Evolutionary conservation across 208 protist genomes (phyloP), one percentile per base, ranked within the genome.

Genomic region (Trypanosoma melophagium): DNA sequence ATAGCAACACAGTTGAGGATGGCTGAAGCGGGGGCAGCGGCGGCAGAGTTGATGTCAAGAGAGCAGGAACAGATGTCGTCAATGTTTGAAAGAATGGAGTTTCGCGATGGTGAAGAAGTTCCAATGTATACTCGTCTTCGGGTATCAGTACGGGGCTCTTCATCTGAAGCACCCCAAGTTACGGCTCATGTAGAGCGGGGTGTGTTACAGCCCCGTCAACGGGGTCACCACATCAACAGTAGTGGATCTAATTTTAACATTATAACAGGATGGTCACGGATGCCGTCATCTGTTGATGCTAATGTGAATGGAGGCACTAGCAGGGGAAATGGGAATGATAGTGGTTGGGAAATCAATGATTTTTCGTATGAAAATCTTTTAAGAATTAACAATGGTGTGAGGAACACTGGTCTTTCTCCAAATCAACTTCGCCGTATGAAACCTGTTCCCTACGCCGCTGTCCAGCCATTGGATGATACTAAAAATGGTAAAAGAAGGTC

Each of bases 341-440:
- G 16, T 40, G 60, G 21, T 42, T 81, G 76, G 79, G 79, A 81
- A 38, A 54, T 81, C 10, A 21, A 49, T 45, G 71, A 84, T 53
- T 75, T 79, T 58, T 74, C 64, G n/a, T 84, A 81, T 41, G 75
- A 81, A 24, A 67, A 72, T 42, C 60, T 84, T 14, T 65, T 81
- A 19, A 55, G 55, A 21, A 65, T 84, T 53, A 69, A 75, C 17
- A 40, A 58, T 7, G 41, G 65, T 53, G 60, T 31, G 5, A 60
- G 41, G 3, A 22, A 22, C 3, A 60, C 54, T 38, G 79, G 79
- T 9, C 70, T 84, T 21, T 24, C 57, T 3, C 45, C 76, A 50
- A 42, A 50, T 38, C 74, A 84, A 57, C 61, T 84, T 44, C 71
- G 71, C 31, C 22, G 31, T 0, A 63, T 71, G 62, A 54, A 73